phyloP scores from a whole-genome alignment of 495 filamentous ascomycete species.

The Darksidea phi region DNA sequence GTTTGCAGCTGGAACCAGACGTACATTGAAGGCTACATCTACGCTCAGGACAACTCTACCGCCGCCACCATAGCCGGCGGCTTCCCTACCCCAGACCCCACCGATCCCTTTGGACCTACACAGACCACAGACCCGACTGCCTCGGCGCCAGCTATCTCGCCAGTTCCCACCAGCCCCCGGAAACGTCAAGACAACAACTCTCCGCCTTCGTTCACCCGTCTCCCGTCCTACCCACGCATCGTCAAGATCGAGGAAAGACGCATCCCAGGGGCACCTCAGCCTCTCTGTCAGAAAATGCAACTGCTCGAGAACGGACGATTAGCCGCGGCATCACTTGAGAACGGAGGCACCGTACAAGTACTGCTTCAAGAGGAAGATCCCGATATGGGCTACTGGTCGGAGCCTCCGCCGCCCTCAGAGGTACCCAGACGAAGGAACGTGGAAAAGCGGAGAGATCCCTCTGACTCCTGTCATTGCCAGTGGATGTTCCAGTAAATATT shows the following conservation, averaged over 20 bases:
- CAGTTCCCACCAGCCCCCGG: conserved; percentile 1
- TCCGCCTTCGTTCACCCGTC: background rate
- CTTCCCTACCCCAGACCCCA: conserved; percentile 13
- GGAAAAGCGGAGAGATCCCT: conserved; percentile 25
- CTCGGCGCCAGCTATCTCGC: background rate
- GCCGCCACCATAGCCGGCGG: conserved; percentile 16
- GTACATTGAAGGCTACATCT: conserved; percentile 77
- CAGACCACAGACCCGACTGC: background rate
- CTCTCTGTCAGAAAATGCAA: conserved; percentile 72
- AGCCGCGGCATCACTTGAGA: conserved; percentile 41
- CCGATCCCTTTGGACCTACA: conserved; percentile 1
- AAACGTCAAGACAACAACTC: conserved; percentile 12
- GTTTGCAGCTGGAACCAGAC: conserved; percentile 87
- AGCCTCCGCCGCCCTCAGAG: background rate
- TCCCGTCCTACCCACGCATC: conserved; percentile 60
- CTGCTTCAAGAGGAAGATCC: conserved; percentile 61
- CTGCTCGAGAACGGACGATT: conserved; percentile 54
- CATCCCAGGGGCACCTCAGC: conserved; percentile 45
- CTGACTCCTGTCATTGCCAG: conserved; percentile 41
- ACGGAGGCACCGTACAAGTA: conserved; percentile 52
- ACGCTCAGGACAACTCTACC: conserved; percentile 49
- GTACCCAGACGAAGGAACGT: conserved; percentile 1
- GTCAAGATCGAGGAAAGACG: conserved; percentile 81
- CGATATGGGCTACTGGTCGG: conserved; percentile 13
- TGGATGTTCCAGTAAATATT: conserved; percentile 36